Evolutionary conservation across 2,329 filamentous ascomycete genomes (phyloP), one percentile per base, ranked within the genome.

Genomic region (Penicillium sp.): DNA sequence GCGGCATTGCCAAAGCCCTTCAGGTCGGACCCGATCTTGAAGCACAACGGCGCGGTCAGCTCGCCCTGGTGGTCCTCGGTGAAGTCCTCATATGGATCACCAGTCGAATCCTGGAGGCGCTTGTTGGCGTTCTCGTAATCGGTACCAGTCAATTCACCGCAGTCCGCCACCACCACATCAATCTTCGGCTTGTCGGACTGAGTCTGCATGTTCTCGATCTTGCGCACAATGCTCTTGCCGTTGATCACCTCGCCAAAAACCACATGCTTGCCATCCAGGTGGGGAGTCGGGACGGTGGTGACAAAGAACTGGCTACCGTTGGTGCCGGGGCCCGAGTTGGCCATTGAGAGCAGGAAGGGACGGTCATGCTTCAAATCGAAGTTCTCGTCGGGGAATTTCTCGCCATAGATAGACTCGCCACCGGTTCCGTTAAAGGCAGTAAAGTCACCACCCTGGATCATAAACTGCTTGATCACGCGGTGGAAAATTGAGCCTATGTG

Each of bases 231-330:
- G 45, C 85, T 89, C 75, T 95, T 96, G 58, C 92, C 92, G 44
- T 82, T 84, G 58, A 95, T 77, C 39, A 96, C 90, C 62, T 95
- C 84, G 47, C 92, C 92, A 55, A 95, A 98, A 15, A 98, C 89
- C 31, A 96, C 92, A 69, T 98, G 90, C 75, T 98, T 98, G 62
- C 80, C 80, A 64, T 98, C 89, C 26, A 96, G 78, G 65, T 96
- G 92, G 32, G 88, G 89, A 10, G 92, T 96, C n/a, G 82, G 75
- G 18, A 95, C 86, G 11, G 92, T 96, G 32, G 92, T 98, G 56
- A 96, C 74, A 76, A 98, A 98, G 77, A 98, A 98, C 61, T 98
- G 92, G 34, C 85, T 93, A 59, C 92, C 92, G 64, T 98, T 98
- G 64, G 92, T 95, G 55, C 83, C 86, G 30, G 88, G 86, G 31